Evolutionary conservation across 345 rosid species (phyloP).

Genomic region (Boechera retrofracta): DNA sequence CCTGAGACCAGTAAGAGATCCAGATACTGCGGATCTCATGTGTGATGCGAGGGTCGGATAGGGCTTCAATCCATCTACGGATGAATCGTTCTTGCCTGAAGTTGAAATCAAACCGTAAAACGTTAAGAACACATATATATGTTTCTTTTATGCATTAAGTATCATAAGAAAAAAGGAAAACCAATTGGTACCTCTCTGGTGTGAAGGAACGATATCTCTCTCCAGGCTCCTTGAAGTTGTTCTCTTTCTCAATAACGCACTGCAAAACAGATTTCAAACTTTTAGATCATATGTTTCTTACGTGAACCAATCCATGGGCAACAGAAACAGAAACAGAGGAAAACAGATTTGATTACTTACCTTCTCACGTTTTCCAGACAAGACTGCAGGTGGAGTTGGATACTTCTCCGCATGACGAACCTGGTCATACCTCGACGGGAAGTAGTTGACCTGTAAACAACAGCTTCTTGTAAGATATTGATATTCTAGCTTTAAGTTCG

Average conservation of each 20-base stretch:
- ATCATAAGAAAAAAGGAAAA: not conserved
- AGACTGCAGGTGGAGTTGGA: slow-evolving; percentile 66
- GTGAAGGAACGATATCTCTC: slow-evolving; percentile 81
- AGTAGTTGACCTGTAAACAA: slow-evolving; percentile 56
- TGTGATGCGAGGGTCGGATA: slow-evolving; percentile 79
- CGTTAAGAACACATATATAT: not conserved
- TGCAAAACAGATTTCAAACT: slow-evolving; percentile 41
- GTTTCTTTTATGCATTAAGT: not conserved
- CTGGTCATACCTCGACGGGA: slow-evolving; percentile 89
- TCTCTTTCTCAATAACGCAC: slow-evolving; percentile 77
- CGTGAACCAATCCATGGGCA: not conserved
- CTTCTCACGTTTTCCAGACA: slow-evolving; percentile 85
- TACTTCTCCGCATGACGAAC: slow-evolving; percentile 85
- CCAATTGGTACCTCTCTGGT: slow-evolving; percentile 67
- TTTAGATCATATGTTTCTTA: slow-evolving; percentile 5
- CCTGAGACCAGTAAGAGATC: slow-evolving; percentile 91
- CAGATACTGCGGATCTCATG: slow-evolving; percentile 81
- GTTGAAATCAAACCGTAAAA: not conserved
- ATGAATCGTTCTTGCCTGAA: slow-evolving; percentile 86
- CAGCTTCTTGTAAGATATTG: slow-evolving; percentile 30
- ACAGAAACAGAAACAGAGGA: not conserved
- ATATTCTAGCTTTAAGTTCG: not conserved
- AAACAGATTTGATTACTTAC: slow-evolving; percentile 45
- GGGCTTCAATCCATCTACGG: slow-evolving; percentile 67
- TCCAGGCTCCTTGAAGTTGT: slow-evolving; percentile 94